Conservation (phyloP, 768 basidiomycete species). For the Amanita muscaria region DNA sequence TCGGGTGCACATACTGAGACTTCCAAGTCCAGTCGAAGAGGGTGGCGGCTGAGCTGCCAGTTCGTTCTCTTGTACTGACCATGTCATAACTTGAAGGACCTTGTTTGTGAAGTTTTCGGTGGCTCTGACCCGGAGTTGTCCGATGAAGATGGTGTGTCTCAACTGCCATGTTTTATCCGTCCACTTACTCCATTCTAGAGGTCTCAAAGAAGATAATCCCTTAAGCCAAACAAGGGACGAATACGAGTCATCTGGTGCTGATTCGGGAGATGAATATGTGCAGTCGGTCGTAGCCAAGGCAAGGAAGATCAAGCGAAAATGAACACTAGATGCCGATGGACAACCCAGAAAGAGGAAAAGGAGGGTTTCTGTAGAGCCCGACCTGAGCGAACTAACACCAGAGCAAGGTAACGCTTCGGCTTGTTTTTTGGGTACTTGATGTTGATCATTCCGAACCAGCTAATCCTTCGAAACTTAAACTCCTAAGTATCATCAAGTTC, state of each 20-base stretch:
- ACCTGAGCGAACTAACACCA: conserved; percentile 60
- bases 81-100: no score
- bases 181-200: conserved; percentile 4
- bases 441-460: conserved; percentile 6
- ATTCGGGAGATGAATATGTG: conserved; percentile 44
- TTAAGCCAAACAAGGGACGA: conserved; percentile 31
- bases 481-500: not conserved
- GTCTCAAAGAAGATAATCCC: conserved; percentile 17
- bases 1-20: no score
- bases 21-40: no score
- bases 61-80: no score
- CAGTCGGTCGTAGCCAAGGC: conserved; percentile 24
- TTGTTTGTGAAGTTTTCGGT: conserved; percentile 72
- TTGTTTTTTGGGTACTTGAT: conserved; percentile 2
- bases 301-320: conserved; percentile 24
- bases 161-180: not conserved
- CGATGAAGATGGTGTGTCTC: conserved; percentile 46
- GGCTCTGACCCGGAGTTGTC: conserved; percentile 82
- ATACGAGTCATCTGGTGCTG: conserved; percentile 40
- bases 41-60: no score
- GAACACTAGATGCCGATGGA: conserved; percentile 20
- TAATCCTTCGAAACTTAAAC: not conserved
- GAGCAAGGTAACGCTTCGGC: conserved; percentile 55
- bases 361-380: conserved; percentile 50
- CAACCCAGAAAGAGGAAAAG: conserved; percentile 47